Conservation (phyloP, 2,329 filamentous ascomycete genomes). For the Teratosphaeria pseudoeucalypti region DNA sequence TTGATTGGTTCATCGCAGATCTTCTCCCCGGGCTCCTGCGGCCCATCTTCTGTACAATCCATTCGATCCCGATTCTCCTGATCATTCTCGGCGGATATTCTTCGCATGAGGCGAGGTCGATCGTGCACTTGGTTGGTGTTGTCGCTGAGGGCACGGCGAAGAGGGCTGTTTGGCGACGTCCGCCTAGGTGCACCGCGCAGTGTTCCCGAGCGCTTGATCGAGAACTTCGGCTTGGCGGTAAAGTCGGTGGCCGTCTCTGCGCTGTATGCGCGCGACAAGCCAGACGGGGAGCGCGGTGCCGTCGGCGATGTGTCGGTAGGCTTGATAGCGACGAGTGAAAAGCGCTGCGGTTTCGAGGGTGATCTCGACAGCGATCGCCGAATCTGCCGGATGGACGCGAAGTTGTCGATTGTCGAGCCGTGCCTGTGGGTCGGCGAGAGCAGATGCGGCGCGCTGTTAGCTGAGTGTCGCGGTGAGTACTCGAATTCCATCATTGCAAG, state of each 20-base stretch:
- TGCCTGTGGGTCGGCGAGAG: slow-evolving; percentile 60
- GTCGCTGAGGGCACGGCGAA: slow-evolving; percentile 64
- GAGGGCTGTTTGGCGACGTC: slow-evolving; percentile 69
- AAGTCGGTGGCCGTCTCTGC: slow-evolving; percentile 22
- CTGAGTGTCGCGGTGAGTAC: slow-evolving; percentile 40
- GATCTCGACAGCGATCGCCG: slow-evolving; percentile 83
- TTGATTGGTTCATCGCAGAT: slow-evolving; percentile 36
- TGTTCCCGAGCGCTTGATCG: slow-evolving; percentile 18
- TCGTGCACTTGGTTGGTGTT: slow-evolving; percentile 63
- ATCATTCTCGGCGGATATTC: slow-evolving; percentile 38
- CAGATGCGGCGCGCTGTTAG: slow-evolving; percentile 70
- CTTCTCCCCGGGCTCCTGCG: slow-evolving; percentile 11
- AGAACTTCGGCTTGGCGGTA: slow-evolving; percentile 37
- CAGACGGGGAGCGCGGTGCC: slow-evolving; percentile 29
- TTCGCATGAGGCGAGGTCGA: slow-evolving; percentile 39
- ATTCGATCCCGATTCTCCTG: slow-evolving; percentile 27
- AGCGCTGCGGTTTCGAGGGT: slow-evolving; percentile 69
- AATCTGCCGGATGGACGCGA: slow-evolving; percentile 70
- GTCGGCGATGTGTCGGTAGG: slow-evolving; percentile 30
- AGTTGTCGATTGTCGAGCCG: slow-evolving; percentile 59
- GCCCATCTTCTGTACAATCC: slow-evolving; percentile 18
- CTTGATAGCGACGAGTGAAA: slow-evolving; percentile 50
- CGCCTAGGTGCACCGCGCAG: slow-evolving; percentile 46
- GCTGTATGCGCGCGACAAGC: slow-evolving; percentile 36
- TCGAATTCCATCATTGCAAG: slow-evolving; percentile 36